A percentile compares a stretch with the other conserved stretches of the same genome.
These are phyloP conservation scores for Thermothielavioides terrestris DNA, from an alignment of 495 filamentous ascomycete genomes.

Conservation along the genomic window DNA sequence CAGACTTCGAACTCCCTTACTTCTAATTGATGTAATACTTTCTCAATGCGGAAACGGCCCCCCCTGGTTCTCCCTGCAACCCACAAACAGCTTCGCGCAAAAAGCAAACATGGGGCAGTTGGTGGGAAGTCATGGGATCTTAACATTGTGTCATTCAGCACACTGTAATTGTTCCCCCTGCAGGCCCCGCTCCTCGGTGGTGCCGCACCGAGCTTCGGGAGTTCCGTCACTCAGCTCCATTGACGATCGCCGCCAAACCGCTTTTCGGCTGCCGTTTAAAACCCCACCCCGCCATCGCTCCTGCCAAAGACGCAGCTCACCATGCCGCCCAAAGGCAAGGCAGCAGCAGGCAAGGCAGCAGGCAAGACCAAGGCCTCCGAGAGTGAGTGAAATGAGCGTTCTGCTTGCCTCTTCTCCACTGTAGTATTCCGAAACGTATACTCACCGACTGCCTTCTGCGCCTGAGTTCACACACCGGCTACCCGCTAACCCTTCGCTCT, in stretches of 20 bases:
- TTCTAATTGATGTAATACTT: conserved; percentile 2
- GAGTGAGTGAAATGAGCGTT: conserved; percentile 9
- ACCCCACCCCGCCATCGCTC: conserved; percentile 3
- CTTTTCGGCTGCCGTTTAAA: conserved; percentile 3
- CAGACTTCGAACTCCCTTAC: neutral
- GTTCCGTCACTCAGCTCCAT: neutral
- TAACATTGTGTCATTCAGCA: conserved; percentile 13
- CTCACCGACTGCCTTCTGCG: too few species aligned
- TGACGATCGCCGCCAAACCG: conserved; percentile 1
- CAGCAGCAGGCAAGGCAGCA: conserved; percentile 23
- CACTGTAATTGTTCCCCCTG: conserved; percentile 7
- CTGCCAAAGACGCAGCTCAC: conserved; percentile 12
- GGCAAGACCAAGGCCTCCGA: conserved; percentile 24
- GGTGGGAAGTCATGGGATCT: neutral
- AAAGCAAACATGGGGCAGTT: neutral
- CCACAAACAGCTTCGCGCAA: neutral
- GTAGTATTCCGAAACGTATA: too few species aligned
- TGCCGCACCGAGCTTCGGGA: neutral
- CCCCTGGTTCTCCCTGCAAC: neutral
- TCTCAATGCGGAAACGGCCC: neutral
- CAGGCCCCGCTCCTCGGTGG: neutral
- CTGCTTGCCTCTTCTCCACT: neutral
- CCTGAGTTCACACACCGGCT: too few species aligned
- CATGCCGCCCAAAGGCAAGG: conserved; percentile 31
- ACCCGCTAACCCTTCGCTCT: too few species aligned